Conservation (phyloP, 2,329 filamentous ascomycete genomes). For the Calcarisporium arbuscula region DNA sequence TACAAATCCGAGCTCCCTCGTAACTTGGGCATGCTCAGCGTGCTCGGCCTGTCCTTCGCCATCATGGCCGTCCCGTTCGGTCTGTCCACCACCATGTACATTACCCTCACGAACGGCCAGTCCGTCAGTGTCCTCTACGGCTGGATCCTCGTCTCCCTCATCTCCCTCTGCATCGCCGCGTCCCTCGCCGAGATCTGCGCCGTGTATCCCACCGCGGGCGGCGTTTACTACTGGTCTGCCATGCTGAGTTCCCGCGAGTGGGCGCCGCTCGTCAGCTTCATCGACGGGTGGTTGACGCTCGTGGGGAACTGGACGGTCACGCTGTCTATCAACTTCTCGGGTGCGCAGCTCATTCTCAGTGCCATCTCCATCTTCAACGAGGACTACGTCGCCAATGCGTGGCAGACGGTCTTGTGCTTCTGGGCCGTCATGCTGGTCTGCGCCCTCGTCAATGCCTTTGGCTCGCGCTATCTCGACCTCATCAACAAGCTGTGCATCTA, state of each 20-base stretch:
- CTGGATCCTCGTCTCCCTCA: slow-evolving; percentile 54
- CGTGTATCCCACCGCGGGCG: slow-evolving; percentile 55
- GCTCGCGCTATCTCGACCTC: slow-evolving; percentile 50
- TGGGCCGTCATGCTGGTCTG: slow-evolving; percentile 58
- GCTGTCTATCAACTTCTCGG: slow-evolving; percentile 65
- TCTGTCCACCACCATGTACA: slow-evolving; percentile 40
- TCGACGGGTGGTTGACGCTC: slow-evolving; percentile 68
- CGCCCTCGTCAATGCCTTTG: slow-evolving; percentile 62
- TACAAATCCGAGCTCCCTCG: slow-evolving; percentile 44
- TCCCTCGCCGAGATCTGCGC: slow-evolving; percentile 68
- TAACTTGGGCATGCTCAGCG: slow-evolving; percentile 43
- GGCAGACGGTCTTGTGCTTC: slow-evolving; percentile 73
- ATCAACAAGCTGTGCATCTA: slow-evolving; percentile 67
- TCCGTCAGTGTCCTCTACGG: slow-evolving; percentile 72
- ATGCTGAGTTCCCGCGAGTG: slow-evolving; percentile 55
- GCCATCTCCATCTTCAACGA: slow-evolving; percentile 61
- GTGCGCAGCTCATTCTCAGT: slow-evolving; percentile 61
- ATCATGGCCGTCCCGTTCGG: slow-evolving; percentile 47
- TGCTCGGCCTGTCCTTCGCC: slow-evolving; percentile 43
- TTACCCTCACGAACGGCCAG: slow-evolving; percentile 63
- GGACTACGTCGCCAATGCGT: slow-evolving; percentile 51
- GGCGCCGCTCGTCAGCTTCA: slow-evolving; percentile 60
- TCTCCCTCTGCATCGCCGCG: slow-evolving; percentile 65
- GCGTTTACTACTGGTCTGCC: slow-evolving; percentile 70
- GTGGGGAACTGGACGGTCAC: slow-evolving; percentile 67